Evolutionary conservation across 306 rosid genomes (phyloP), one percentile per base, ranked within the genome.

Genomic region (Styphnolobium japonicum): DNA sequence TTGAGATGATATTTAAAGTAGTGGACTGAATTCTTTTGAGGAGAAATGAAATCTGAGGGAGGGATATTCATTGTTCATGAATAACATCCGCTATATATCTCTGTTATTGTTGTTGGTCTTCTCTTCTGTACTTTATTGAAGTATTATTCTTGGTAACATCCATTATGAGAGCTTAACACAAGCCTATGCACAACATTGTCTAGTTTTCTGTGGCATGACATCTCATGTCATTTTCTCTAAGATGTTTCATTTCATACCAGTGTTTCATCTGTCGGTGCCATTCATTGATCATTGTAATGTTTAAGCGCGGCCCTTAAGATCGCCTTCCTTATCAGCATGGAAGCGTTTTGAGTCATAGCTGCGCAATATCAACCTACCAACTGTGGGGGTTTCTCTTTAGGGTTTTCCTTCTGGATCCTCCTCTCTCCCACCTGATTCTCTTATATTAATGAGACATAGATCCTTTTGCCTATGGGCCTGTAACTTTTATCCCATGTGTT

Each of bases 291-390:
- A n/a, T 21, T 64, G 16, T 10, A 29, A 29, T 55, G 3, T 8
- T 22, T 15, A 79, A 82, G 98, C 94, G 88, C 82, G 25, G 93
- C 98, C 95, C 98, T 90, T 91, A 90, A 91, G 98, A 88, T 93
- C 92, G 98, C 97, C 97, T 93, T 92, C 91, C 92, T 51, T 9
- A 6, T 12, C 4, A 66, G 9, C 33, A 83, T 90, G 98, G 86
- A 92, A 94, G 96, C 94, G 90, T 89, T 71, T 94, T 77, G 97
- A 93, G 98, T 88, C 98, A 93, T 90, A 80, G 90, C 89, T 53
- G 88, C 92, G 92, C 93, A 9, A 92, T 37, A 89, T 67, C 70
- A 80, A 89, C 7, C 42, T 40, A 29, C 18, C 49, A 16, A 15
- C 1, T 4, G 11, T 49, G 73, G 86, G 84, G 78, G 85, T 75